Percentiles rank a stretch among this genome's conserved stretches.
These are phyloP conservation scores for Carex kokanica DNA, from an alignment of 176 grass and related monocot genomes.

Conservation along the genomic window DNA sequence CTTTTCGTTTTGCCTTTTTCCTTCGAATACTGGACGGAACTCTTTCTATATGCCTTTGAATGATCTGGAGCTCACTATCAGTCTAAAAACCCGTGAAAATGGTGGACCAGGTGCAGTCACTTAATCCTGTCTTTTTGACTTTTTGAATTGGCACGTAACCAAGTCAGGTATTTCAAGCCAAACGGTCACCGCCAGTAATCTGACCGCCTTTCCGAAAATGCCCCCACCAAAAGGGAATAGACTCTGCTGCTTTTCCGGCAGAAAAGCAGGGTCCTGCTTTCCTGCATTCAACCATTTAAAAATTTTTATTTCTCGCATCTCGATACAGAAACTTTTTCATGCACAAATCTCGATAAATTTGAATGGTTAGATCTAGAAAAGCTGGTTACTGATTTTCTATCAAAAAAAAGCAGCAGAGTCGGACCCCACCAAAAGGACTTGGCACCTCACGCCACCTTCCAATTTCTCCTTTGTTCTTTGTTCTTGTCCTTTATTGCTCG, in stretches of 20 bases:
- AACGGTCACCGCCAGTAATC: neutral
- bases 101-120: neutral
- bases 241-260: too few relatives aligned
- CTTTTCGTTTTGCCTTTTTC: neutral
- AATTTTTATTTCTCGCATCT: too few relatives aligned
- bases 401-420: too few relatives aligned
- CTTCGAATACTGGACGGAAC: neutral
- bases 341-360: too few relatives aligned
- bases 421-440: conserved; percentile 8
- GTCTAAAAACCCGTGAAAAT: neutral
- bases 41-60: neutral
- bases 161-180: neutral
- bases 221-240: too few relatives aligned
- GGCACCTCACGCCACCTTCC: neutral
- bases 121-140: neutral
- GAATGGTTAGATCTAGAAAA: too few relatives aligned
- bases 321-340: too few relatives aligned
- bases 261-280: too few relatives aligned
- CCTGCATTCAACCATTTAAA: too few relatives aligned
- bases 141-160: neutral
- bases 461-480: neutral
- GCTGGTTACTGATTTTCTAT: too few relatives aligned
- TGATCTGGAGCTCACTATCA: neutral
- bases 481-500: neutral
- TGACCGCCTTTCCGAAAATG: neutral